phyloP scores from a whole-genome alignment of 305 asterid genomes.

The Fraxinus dipetala region DNA sequence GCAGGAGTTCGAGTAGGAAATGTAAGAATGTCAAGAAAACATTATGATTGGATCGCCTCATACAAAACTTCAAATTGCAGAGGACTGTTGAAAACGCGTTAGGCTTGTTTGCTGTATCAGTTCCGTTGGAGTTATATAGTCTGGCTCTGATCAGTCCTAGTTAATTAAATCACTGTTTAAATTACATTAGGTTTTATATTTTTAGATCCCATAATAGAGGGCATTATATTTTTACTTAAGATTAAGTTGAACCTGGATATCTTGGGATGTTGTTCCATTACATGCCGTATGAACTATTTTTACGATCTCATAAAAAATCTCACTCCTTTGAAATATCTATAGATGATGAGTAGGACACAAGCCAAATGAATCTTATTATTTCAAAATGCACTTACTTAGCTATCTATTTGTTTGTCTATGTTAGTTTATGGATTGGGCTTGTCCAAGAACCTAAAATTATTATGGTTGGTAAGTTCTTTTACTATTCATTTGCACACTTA shows the following conservation, averaged over 20 bases:
- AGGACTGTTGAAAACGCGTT: neutral
- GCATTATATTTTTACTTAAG: neutral
- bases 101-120: neutral
- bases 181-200: neutral
- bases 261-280: neutral
- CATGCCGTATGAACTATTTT: neutral
- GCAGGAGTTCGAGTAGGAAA: neutral
- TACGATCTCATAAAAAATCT: neutral
- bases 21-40: neutral
- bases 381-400: neutral
- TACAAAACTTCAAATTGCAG: neutral
- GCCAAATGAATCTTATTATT: neutral
- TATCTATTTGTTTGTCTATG: neutral
- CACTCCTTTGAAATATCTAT: neutral
- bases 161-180: neutral
- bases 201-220: neutral
- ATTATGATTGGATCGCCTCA: neutral
- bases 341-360: neutral
- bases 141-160: neutral
- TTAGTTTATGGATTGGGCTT: slow-evolving; percentile 5
- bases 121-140: neutral
- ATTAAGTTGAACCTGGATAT: neutral
- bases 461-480: neutral
- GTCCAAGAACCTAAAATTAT: neutral
- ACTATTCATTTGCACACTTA: neutral